Evolutionary conservation across 768 basidiomycete genomes (phyloP).

Genomic region (Mycena crocata): DNA sequence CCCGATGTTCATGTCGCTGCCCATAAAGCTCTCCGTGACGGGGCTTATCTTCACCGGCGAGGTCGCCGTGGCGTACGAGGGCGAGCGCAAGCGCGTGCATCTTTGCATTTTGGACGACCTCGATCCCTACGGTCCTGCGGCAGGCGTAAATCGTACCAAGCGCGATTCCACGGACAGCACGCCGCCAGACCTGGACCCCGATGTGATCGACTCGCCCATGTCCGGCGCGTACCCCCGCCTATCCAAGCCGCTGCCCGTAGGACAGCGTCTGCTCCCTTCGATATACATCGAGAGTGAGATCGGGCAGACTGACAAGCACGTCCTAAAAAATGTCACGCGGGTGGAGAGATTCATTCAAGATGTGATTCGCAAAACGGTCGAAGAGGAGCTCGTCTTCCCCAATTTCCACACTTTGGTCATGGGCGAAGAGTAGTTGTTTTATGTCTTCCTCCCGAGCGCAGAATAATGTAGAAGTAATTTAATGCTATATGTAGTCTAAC

Average conservation of each 20-base stretch:
- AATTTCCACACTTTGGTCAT: slow-evolving; percentile 89
- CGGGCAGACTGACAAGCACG: slow-evolving; percentile 95
- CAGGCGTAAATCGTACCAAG: slow-evolving; percentile 56
- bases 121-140: slow-evolving; percentile 85
- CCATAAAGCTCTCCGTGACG: slow-evolving; percentile 93
- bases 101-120: slow-evolving; percentile 89
- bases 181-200: slow-evolving; percentile 67
- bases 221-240: slow-evolving; percentile 53
- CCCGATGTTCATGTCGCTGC: slow-evolving; percentile 95
- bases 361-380: slow-evolving; percentile 92
- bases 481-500: slow-evolving; percentile 26
- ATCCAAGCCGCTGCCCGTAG: slow-evolving; percentile 79
- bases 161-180: slow-evolving; percentile 62
- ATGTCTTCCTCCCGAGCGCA: neutral
- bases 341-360: slow-evolving; percentile 97
- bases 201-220: slow-evolving; percentile 48
- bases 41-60: slow-evolving; percentile 90
- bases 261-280: slow-evolving; percentile 84
- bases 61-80: slow-evolving; percentile 92
- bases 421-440: slow-evolving; percentile 47
- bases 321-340: slow-evolving; percentile 93
- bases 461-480: slow-evolving; percentile 16
- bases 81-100: slow-evolving; percentile 83
- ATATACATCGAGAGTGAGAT: slow-evolving; percentile 97
- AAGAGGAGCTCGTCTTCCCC: slow-evolving; percentile 96